Conservation (phyloP, 257 asterid species). For the Fraxinus quadrangulata region DNA sequence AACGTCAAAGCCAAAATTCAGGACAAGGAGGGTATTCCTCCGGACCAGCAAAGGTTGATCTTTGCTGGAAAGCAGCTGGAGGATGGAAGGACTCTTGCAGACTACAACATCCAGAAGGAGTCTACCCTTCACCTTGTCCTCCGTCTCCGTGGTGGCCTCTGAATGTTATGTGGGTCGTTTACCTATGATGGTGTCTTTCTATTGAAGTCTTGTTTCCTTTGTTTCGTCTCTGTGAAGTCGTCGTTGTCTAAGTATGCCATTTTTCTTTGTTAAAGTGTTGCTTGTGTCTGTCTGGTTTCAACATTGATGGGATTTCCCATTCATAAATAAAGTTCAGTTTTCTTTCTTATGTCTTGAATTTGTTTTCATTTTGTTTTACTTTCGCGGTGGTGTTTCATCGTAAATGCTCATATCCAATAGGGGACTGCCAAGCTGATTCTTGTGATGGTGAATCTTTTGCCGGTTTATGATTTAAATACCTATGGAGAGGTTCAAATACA, state of each 20-base stretch:
- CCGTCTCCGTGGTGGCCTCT: conserved; percentile 4
- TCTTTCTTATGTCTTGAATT: too few relatives aligned
- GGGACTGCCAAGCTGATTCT: too few relatives aligned
- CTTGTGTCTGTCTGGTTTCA: background rate
- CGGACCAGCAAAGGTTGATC: conserved; percentile 2
- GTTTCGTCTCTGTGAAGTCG: too few relatives aligned
- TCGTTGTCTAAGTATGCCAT: too few relatives aligned
- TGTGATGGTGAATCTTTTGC: too few relatives aligned
- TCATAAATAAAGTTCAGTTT: background rate
- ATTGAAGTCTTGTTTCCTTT: too few relatives aligned
- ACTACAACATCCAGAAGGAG: conserved; percentile 5
- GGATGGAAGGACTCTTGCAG: conserved; percentile 6
- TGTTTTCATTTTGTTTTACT: too few relatives aligned
- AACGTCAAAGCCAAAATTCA: background rate
- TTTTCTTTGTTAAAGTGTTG: background rate
- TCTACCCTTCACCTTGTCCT: conserved; percentile 4
- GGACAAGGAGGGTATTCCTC: background rate
- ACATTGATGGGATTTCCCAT: background rate
- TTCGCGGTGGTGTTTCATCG: too few relatives aligned
- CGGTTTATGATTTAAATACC: too few relatives aligned
- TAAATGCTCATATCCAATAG: background rate
- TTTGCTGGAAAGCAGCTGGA: background rate
- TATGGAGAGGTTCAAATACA: too few relatives aligned
- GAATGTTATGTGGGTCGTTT: background rate
- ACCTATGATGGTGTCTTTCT: background rate